Evolutionary conservation across 805 yeast species (phyloP).

Genomic region (Saccharomycopsis javanensis): DNA sequence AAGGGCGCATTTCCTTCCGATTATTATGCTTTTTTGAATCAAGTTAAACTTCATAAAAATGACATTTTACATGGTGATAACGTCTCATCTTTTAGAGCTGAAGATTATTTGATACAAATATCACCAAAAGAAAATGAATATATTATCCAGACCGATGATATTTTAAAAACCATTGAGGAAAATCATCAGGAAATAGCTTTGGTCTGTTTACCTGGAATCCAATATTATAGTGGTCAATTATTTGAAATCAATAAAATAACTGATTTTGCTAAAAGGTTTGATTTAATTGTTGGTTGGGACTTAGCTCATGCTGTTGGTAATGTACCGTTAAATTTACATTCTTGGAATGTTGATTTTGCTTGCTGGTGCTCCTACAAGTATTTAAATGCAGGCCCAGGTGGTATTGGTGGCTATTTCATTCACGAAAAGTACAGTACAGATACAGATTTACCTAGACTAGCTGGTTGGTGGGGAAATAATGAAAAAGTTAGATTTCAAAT

Average conservation of each 20-base stretch:
- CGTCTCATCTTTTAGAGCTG: conserved; percentile 22
- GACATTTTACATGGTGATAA: conserved; percentile 21
- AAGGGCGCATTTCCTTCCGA: conserved; percentile 89
- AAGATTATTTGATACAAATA: conserved; percentile 53
- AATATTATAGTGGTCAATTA: conserved; percentile 83
- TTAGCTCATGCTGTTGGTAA: conserved; percentile 93
- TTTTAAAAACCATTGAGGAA: conserved; percentile 44
- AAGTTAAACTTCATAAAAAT: conserved; percentile 51
- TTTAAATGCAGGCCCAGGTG: conserved; percentile 89
- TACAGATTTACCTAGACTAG: conserved; percentile 50
- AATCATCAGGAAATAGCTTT: conserved; percentile 57
- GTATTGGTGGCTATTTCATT: conserved; percentile 77
- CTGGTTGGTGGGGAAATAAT: conserved; percentile 98
- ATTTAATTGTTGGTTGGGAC: conserved; percentile 80
- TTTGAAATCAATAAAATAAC: conserved; percentile 75
- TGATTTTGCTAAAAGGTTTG: conserved; percentile 40
- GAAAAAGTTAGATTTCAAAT: conserved; percentile 61
- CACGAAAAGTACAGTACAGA: conserved; percentile 38
- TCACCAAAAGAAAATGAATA: conserved; percentile 51
- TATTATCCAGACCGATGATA: conserved; percentile 51
- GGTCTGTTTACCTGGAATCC: conserved; percentile 79
- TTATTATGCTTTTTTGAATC: conserved; percentile 72
- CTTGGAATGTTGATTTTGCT: conserved; percentile 90
- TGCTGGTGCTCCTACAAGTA: conserved; percentile 93
- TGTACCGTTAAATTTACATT: conserved; percentile 65